Evolutionary conservation across 768 basidiomycete species (phyloP), one percentile per base, ranked within the genome.

Genomic region (Pleurotus djamor): DNA sequence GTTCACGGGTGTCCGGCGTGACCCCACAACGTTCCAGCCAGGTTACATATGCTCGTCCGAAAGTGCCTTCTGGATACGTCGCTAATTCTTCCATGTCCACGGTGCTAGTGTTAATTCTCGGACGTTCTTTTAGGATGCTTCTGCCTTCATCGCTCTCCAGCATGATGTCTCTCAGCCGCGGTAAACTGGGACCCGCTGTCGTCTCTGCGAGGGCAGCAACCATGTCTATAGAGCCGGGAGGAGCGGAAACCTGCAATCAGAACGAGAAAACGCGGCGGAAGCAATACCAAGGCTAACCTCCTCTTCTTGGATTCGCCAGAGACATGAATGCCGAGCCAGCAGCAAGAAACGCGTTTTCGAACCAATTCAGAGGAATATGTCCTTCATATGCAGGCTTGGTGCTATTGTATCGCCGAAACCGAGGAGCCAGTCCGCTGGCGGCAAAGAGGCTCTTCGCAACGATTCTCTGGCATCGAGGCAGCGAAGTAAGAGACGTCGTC

Each of bases 171-270:
- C 92, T 86, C 50, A 97, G 75, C 49, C 81, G 79, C 5, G 91
- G 87, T 44, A 98, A 79, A 57, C 87, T 85, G 0, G 85, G 80
- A 2, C 91, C 89, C 5, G 94, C 91, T 0, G 96, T 95, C 1
- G 94, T 94, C 73, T 98, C 97, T 21, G 93, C 94, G 7, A 98
- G 81, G 4, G 93, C 91, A 9, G 97, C 96, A 44, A 98, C 84
- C 89, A 99, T 94, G 71, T 99, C 96, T 98, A 62, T 44, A 14
- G 57, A 34, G 49, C 32, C n/a, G 3, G 57, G 14, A 17, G 2
- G 4, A 37, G 41, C 32, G 21, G 16, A 48, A 7, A 5, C 16
- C 13, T 41, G 36, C 44, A n/a, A 41, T 47, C 17, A 47, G 45
- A 3, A 47, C 13, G 14, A 47, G 21, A 17, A 47, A 12, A 5